A percentile compares a stretch with the other conserved stretches of the same genome.
phyloP scores from a whole-genome alignment of 768 basidiomycete genomes.

The Russula sp. region DNA sequence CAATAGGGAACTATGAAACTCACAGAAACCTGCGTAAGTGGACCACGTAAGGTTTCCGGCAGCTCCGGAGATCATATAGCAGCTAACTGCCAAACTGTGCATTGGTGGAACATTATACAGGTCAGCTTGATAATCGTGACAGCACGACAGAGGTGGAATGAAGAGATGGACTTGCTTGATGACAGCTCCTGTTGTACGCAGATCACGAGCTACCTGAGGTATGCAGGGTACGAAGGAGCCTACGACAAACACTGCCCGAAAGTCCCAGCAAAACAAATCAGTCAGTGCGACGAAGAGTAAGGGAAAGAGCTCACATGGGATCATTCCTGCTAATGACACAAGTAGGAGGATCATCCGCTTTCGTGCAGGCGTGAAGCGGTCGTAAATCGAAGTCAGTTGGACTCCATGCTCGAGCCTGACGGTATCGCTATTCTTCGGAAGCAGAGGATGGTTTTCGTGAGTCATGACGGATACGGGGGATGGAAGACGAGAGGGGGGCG shows the following conservation, averaged over 20 bases:
- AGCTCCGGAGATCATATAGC: conserved; percentile 9
- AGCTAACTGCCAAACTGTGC: conserved; percentile 12
- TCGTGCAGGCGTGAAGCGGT: conserved; percentile 46
- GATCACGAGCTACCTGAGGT: conserved; percentile 62
- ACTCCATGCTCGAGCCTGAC: too few species aligned
- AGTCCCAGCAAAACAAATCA: background rate
- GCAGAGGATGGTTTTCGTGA: too few species aligned
- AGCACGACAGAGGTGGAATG: background rate
- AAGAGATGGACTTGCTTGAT: conserved; percentile 42
- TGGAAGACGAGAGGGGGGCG: too few species aligned
- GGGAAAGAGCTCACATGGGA: conserved; percentile 41
- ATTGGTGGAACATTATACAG: background rate
- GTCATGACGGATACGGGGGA: too few species aligned
- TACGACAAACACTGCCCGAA: conserved; percentile 52
- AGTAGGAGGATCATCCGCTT: conserved; percentile 46
- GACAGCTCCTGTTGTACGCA: conserved; percentile 45
- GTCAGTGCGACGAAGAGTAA: background rate
- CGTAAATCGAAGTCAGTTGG: conserved; percentile 32
- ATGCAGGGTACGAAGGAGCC: conserved; percentile 71
- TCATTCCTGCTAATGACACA: too few species aligned
- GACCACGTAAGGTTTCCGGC: conserved; percentile 17
- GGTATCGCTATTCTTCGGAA: too few species aligned
- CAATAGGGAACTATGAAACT: background rate
- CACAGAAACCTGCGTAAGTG: conserved; percentile 12
- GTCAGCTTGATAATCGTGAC: background rate